Conservation (phyloP, 2,329 filamentous ascomycete genomes). For the Nakataea oryzae region DNA sequence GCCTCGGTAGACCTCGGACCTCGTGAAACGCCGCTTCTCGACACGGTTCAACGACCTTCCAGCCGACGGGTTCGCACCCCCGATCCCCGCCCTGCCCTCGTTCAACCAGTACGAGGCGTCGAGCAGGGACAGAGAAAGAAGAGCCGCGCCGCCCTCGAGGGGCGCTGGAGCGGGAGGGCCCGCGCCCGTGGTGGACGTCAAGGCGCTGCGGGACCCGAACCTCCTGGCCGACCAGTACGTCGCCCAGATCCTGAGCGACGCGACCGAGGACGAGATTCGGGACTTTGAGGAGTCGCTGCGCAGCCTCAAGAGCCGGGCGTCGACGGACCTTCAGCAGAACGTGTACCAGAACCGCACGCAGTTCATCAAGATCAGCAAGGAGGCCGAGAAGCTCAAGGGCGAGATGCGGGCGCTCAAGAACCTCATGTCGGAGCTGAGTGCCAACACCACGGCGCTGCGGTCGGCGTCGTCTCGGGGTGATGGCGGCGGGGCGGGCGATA, state of each 20-base stretch:
- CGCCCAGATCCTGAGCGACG: constrained; percentile 65
- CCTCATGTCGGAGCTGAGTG: constrained; percentile 85
- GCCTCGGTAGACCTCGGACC: constrained; percentile 51
- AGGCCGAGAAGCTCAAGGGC: constrained; percentile 92
- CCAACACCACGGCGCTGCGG: constrained; percentile 58
- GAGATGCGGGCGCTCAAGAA: constrained; percentile 89
- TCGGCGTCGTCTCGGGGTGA: constrained; percentile 37
- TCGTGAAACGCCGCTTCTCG: constrained; percentile 92
- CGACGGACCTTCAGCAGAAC: constrained; percentile 82
- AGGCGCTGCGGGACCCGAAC: constrained; percentile 68
- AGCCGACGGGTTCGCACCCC: constrained; percentile 61
- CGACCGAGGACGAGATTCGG: constrained; percentile 76
- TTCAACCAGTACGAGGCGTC: constrained; percentile 44
- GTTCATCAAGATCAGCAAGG: constrained; percentile 98
- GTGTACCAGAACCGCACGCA: constrained; percentile 95
- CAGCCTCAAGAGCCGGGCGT: constrained; percentile 67
- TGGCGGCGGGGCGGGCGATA: constrained; percentile 17
- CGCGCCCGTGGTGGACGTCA: constrained; percentile 59
- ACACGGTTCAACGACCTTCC: constrained; percentile 78
- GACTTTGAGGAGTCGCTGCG: constrained; percentile 69
- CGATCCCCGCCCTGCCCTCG: constrained; percentile 58
- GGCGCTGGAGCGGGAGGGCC: constrained; percentile 24
- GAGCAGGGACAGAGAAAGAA: constrained; percentile 28
- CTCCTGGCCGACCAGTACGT: constrained; percentile 74
- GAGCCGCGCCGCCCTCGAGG: constrained; percentile 40